Evolutionary conservation across 225 moss, liverwort and hornwort genomes (phyloP).

Genomic region (Physcomitrium patens): DNA sequence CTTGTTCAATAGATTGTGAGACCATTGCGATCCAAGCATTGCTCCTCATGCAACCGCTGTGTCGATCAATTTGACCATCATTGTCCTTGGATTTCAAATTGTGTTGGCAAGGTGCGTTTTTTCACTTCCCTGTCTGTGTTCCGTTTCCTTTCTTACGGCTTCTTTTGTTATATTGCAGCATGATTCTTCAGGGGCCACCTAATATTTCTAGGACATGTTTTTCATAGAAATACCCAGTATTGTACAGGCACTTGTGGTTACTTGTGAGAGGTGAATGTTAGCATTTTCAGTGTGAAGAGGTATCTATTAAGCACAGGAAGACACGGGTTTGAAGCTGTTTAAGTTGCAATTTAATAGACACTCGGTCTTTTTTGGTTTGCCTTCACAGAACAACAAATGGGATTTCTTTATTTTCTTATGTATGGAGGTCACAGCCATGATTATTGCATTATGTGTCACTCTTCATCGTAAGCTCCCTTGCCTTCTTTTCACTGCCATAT

Average conservation of each 20-base stretch:
- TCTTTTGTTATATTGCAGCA: neutral
- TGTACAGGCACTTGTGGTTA: neutral
- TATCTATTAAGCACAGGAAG: neutral
- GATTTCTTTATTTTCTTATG: conserved; percentile 90
- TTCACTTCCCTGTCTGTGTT: conserved; percentile 11
- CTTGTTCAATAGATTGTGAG: conserved; percentile 70
- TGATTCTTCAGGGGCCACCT: neutral
- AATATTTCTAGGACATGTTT: neutral
- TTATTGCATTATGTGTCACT: conserved; percentile 69
- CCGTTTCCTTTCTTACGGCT: conserved; percentile 3
- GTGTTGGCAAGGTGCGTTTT: conserved; percentile 85
- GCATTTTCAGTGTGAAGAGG: neutral
- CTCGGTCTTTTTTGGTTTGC: neutral
- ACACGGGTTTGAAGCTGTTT: neutral
- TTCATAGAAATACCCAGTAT: conserved; percentile 5
- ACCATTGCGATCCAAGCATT: conserved; percentile 94
- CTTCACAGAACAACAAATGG: conserved; percentile 90
- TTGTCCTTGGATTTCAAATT: conserved; percentile 99
- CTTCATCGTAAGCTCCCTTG: conserved; percentile 64
- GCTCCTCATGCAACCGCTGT: conserved; percentile 96
- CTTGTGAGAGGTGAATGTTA: neutral
- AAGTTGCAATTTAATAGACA: neutral
- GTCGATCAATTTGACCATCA: conserved; percentile 99
- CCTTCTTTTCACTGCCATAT: conserved; percentile 12
- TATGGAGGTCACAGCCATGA: conserved; percentile 81